Evolutionary conservation across 2,329 filamentous ascomycete genomes (phyloP).

Genomic region (Colletotrichum tofieldiae): DNA sequence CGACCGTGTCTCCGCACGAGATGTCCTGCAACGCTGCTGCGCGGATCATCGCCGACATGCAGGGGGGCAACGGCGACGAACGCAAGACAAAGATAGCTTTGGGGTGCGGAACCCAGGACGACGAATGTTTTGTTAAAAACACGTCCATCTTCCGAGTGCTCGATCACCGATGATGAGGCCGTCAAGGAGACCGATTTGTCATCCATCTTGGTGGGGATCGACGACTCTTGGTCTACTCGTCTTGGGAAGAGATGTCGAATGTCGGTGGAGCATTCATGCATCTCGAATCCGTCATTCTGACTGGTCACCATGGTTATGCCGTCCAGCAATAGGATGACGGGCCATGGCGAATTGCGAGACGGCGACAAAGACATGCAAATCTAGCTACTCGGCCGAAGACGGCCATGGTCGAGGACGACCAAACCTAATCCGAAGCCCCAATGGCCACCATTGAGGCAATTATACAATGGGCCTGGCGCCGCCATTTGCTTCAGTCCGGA

Average conservation of each 20-base stretch:
- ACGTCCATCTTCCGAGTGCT: slow-evolving; percentile 54
- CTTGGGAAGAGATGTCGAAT: not conserved
- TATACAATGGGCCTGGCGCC: not conserved
- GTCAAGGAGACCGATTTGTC: not conserved
- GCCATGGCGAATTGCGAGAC: not conserved
- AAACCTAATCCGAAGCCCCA: not conserved
- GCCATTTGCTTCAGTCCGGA: not conserved
- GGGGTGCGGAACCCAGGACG: slow-evolving; percentile 48
- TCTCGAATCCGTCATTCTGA: not conserved
- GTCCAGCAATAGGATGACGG: not conserved
- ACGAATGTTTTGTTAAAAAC: slow-evolving; percentile 54
- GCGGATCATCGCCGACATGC: slow-evolving; percentile 58
- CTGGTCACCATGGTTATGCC: not conserved
- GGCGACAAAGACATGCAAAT: not conserved
- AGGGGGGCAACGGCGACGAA: slow-evolving; percentile 52
- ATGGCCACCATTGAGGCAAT: not conserved
- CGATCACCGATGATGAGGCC: slow-evolving; percentile 46
- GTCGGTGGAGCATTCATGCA: not conserved
- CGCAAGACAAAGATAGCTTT: slow-evolving; percentile 48
- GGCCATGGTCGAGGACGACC: not conserved
- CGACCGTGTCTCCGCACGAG: slow-evolving; percentile 49
- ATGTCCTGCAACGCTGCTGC: slow-evolving; percentile 56
- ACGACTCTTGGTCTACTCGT: not conserved
- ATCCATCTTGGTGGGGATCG: not conserved
- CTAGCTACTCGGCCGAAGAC: not conserved